Conservation (phyloP, 352 stramenopile genomes). For the Globisporangium lucens region DNA sequence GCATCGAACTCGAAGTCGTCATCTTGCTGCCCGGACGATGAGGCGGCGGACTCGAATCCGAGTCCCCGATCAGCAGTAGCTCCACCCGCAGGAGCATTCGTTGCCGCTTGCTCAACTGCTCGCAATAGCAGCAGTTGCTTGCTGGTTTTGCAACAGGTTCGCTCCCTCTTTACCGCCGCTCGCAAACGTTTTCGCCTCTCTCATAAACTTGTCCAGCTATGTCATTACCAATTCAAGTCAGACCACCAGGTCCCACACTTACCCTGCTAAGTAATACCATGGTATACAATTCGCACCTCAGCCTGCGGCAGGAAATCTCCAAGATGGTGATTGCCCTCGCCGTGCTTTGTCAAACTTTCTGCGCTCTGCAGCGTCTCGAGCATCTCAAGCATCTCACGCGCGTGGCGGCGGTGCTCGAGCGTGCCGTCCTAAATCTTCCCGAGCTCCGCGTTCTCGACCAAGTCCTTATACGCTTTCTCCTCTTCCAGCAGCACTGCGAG, state of each 20-base stretch:
- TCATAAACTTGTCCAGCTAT: constrained; percentile 17
- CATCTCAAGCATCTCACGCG: constrained; percentile 16
- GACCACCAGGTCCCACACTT: neutral
- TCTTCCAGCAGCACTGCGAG: constrained; percentile 13
- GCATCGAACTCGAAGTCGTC: constrained; percentile 22
- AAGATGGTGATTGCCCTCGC: constrained; percentile 23
- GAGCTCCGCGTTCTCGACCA: constrained; percentile 20
- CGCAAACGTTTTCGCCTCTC: constrained; percentile 1
- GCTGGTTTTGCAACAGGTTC: neutral
- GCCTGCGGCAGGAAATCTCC: constrained; percentile 21
- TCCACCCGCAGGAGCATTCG: neutral
- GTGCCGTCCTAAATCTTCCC: constrained; percentile 20
- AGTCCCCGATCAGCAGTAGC: constrained; percentile 2
- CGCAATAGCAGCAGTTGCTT: neutral
- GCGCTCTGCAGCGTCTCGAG: constrained; percentile 22
- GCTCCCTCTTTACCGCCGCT: neutral
- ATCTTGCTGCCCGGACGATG: constrained; percentile 3
- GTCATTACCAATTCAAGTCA: neutral
- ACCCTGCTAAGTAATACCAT: no score
- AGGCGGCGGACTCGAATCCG: neutral
- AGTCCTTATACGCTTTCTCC: constrained; percentile 17
- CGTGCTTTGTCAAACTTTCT: constrained; percentile 11
- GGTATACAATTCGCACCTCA: neutral
- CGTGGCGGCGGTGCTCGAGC: constrained; percentile 20
- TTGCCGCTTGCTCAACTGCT: neutral